Conservation (phyloP, 2,329 filamentous ascomycete species). For the Apiospora malaysiana region DNA sequence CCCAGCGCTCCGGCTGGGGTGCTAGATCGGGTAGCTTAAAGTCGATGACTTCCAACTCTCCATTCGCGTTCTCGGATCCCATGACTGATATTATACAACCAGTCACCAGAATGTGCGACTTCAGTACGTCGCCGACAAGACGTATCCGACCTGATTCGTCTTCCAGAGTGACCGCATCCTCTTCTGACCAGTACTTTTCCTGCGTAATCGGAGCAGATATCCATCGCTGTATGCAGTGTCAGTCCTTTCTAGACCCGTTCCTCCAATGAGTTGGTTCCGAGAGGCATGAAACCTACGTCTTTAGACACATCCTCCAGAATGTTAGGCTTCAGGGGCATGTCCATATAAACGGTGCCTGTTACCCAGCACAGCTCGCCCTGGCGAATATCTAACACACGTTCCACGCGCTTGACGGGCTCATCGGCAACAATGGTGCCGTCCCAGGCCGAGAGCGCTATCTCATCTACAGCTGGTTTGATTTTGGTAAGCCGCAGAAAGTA, state of each 20-base stretch:
- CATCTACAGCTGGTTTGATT: slow-evolving; percentile 83
- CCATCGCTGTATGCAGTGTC: slow-evolving; percentile 69
- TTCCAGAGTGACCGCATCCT: slow-evolving; percentile 84
- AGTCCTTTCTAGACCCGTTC: slow-evolving; percentile 24
- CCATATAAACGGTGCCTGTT: slow-evolving; percentile 93
- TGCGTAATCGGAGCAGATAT: slow-evolving; percentile 80
- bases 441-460: slow-evolving; percentile 78
- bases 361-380: slow-evolving; percentile 98
- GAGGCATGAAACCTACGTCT: slow-evolving; percentile 65
- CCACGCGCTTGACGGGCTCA: slow-evolving; percentile 76
- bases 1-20: slow-evolving; percentile 82
- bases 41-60: slow-evolving; percentile 91
- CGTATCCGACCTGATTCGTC: slow-evolving; percentile 91
- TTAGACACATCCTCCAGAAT: slow-evolving; percentile 94
- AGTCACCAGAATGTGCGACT: slow-evolving; percentile 78
- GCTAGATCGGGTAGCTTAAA: slow-evolving; percentile 87
- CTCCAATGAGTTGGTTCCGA: neutral
- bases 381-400: slow-evolving; percentile 91
- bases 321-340: slow-evolving; percentile 94
- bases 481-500: slow-evolving; percentile 91
- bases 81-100: slow-evolving; percentile 94
- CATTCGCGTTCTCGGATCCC: slow-evolving; percentile 90
- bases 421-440: slow-evolving; percentile 77
- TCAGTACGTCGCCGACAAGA: slow-evolving; percentile 74
- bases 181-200: slow-evolving; percentile 74